Base-by-base conservation (phyloP, 495 filamentous ascomycete species). In the Penicillium lividum region DNA sequence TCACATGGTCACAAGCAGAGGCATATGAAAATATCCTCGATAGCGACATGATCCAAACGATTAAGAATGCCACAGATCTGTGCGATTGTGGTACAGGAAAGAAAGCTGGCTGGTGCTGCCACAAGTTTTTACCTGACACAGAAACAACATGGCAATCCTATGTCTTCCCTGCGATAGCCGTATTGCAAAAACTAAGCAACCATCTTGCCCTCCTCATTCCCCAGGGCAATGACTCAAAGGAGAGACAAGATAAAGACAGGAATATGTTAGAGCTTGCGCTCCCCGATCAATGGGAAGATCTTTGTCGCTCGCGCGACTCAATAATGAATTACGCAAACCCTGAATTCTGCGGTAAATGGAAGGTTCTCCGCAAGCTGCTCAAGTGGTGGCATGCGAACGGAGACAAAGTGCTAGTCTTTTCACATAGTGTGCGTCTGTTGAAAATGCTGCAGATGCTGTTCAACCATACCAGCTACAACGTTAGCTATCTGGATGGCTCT, bases 331-430 rank as follows among this genome's bases (percentile, higher is more conserved):
- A 89, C 61, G 86, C 93, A 16, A 93, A 96, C 58, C 89, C 90
- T 0, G 90, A 96, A 51, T 97, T 93, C 63, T 98, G 94, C 66
- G 94, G 94, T 3, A 98, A 98, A 72, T 98, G 94, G 94, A 92
- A 92, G 72, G 84, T 98, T 16, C 77, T 98, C 13, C 86, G 85
- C 56, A 95, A 92, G 63, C 79, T 98, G 4, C 82, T 98, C 0
- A 85, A 84, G 27, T 94, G 93, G 73, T 98, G 94, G 94, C 84
- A 96, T 66, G 76, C 79, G 16, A 92, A 88, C 64, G 91, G 90
- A 7, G 92, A 98, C 70, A 98, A 98, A 70, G 94, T 96, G 2
- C 80, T 98, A 3, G 86, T 98, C 6, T 98, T 98, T 70, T 93
- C 88, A 4, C 93, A 98, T 62, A 91, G 86, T 56, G 90, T 98